Evolutionary conservation across 257 asterid genomes (phyloP), one percentile per base, ranked within the genome.

Genomic region (Ballota nigra): DNA sequence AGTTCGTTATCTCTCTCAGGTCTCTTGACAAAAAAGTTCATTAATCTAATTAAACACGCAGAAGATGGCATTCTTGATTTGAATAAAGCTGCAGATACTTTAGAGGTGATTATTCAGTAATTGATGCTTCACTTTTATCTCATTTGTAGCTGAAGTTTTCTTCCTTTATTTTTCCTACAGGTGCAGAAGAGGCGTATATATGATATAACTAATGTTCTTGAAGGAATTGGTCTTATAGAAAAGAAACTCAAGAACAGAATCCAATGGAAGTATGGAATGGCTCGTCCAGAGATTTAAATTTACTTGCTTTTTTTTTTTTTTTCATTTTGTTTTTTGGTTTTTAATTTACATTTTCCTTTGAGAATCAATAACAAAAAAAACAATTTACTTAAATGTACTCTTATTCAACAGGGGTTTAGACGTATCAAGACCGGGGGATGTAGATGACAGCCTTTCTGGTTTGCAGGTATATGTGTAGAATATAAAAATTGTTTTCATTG

Each of bases 151-250:
- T 83, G 63, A 83, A 19, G 23, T 33, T 75, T 65, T 71, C 66
- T 41, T 28, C 15, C n/a, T 71, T 66, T 75, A 13, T 45, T 23
- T 66, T 34, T 34, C 55, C 73, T 74, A 78, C 96, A 95, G 99
- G 99, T 95, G 38, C 99, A 92, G 80, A 90, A 89, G 85, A 87
- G 95, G 86, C 98, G 97, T 75, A 95, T 95, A 84, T 92, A 92
- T 78, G 98, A 92, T 78, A 92, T 95, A 84, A 95, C 99, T 74
- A 90, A 92, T 83, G 97, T 90, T 76, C 95, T 95, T 69, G 97
- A 90, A 86, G 98, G 97, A 87, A 85, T 90, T 81, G 99, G 99
- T 53, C 94, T 95, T 68, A 90, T 92, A 78, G 99, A 95, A 70
- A 95, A 90, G 91, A 95, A 86, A 80, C 88, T 90, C 80, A 95